Evolutionary conservation across 2,329 filamentous ascomycete genomes (phyloP).

Genomic region (Ceratocystis harringtonii): DNA sequence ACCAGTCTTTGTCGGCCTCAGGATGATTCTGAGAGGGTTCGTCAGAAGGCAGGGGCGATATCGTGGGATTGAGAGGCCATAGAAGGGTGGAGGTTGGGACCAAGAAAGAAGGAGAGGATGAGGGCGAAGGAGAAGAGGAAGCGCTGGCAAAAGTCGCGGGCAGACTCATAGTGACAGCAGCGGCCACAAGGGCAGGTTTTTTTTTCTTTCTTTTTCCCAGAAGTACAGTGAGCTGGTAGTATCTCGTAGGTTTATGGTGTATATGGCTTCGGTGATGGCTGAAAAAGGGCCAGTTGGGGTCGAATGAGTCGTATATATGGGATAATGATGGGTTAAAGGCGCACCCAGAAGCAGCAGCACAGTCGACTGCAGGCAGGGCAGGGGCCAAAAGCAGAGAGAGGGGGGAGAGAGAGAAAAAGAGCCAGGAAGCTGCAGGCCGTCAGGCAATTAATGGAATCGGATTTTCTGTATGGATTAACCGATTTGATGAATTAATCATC

Average conservation of each 20-base stretch:
- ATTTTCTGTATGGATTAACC: neutral
- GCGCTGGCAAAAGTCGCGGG: slow-evolving; percentile 2
- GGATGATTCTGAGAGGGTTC: slow-evolving; percentile 12
- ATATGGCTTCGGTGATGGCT: too few relatives aligned
- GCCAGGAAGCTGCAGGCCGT: neutral
- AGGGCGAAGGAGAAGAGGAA: neutral
- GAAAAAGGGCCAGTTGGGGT: too few relatives aligned
- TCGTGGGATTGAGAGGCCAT: slow-evolving; percentile 11
- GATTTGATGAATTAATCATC: too few relatives aligned
- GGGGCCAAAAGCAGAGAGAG: neutral
- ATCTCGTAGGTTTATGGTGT: too few relatives aligned
- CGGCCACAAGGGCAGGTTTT: neutral
- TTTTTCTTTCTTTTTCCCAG: too few relatives aligned
- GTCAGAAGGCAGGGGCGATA: slow-evolving; percentile 1
- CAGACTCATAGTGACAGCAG: neutral
- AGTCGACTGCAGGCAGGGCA: neutral
- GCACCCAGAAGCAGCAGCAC: neutral
- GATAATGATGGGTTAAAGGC: neutral
- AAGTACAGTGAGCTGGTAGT: too few relatives aligned
- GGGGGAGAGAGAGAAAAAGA: neutral
- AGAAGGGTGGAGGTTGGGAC: neutral
- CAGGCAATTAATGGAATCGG: neutral
- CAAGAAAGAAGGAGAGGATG: neutral
- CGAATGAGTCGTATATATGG: too few relatives aligned
- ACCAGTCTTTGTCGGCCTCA: slow-evolving; percentile 51